A percentile compares a stretch with the other conserved stretches of the same genome.
Conservation (phyloP, 129 eudicot genomes). For the Flaveria sonorensis region DNA sequence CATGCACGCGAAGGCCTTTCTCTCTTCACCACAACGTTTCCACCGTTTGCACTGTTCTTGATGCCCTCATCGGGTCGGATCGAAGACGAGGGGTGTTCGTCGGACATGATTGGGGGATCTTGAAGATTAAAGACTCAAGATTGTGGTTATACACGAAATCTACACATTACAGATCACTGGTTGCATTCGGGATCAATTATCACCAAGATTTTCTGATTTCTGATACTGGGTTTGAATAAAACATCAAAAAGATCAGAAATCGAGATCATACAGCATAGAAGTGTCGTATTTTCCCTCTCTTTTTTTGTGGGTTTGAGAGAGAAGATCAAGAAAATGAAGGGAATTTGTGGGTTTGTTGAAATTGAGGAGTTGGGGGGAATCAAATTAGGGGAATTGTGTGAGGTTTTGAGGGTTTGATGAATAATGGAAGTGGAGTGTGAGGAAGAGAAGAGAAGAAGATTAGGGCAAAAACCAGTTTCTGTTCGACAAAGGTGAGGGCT, state of each 20-base stretch:
- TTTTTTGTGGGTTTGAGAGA: background rate
- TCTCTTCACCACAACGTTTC: conserved; percentile 49
- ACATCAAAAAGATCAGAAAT: background rate
- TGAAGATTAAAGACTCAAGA: conserved; percentile 20
- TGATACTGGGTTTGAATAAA: background rate
- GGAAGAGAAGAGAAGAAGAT: conserved; percentile 23
- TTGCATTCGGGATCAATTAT: too few species aligned
- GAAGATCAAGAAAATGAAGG: background rate
- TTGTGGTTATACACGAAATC: conserved; percentile 32
- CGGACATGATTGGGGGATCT: conserved; percentile 67
- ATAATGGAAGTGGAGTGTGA: too few species aligned
- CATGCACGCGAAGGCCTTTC: conserved; percentile 96
- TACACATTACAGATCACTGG: conserved; percentile 46
- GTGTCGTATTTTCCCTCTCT: too few species aligned
- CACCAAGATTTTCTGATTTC: background rate
- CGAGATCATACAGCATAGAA: background rate
- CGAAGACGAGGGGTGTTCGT: conserved; percentile 48
- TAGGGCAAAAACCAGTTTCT: conserved; percentile 32
- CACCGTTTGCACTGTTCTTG: conserved; percentile 24
- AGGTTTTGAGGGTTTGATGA: conserved; percentile 1
- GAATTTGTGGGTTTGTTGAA: conserved; percentile 14
- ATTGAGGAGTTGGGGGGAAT: background rate
- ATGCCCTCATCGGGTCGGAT: conserved; percentile 43
- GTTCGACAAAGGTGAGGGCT: conserved; percentile 35
- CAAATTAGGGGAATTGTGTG: conserved; percentile 15